These are phyloP conservation scores for Apophysomyces trapeziformis DNA, from an alignment of 371 early-diverging fungal species.

Conservation along the genomic window DNA sequence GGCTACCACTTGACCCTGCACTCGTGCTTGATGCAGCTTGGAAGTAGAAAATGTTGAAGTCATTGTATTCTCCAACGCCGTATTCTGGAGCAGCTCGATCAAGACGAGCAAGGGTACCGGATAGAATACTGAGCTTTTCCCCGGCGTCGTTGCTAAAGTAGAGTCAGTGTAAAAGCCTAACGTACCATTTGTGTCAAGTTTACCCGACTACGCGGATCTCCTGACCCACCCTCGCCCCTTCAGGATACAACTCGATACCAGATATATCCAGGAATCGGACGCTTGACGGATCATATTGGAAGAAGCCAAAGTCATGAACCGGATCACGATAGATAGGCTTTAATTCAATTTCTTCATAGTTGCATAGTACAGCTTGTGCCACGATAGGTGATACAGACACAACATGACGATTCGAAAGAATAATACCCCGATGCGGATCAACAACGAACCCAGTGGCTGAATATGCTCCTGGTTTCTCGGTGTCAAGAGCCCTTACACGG, in stretches of 20 bases:
- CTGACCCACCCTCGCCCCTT: conserved; percentile 77
- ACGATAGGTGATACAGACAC: conserved; percentile 85
- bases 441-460: conserved; percentile 94
- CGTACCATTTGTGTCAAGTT: conserved; percentile 1
- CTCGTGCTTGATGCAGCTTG: conserved; percentile 74
- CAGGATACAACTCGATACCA: conserved; percentile 74
- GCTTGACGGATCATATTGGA: conserved; percentile 79
- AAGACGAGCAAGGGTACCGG: conserved; percentile 80
- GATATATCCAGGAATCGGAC: conserved; percentile 73
- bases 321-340: conserved; percentile 82
- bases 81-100: conserved; percentile 60
- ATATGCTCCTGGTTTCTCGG: conserved; percentile 79
- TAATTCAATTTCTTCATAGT: conserved; percentile 90
- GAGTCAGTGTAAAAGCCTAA: neutral
- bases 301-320: conserved; percentile 93
- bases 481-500: conserved; percentile 87
- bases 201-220: conserved; percentile 84
- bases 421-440: conserved; percentile 79
- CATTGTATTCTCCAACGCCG: conserved; percentile 68
- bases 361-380: conserved; percentile 78
- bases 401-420: conserved; percentile 93
- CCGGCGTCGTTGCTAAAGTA: conserved; percentile 72
- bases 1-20: conserved; percentile 72
- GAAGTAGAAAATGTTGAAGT: conserved; percentile 72
- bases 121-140: conserved; percentile 80